Evolutionary conservation across 2,329 filamentous ascomycete species (phyloP), one percentile per base, ranked within the genome.

Genomic region (Xylaria sp.): DNA sequence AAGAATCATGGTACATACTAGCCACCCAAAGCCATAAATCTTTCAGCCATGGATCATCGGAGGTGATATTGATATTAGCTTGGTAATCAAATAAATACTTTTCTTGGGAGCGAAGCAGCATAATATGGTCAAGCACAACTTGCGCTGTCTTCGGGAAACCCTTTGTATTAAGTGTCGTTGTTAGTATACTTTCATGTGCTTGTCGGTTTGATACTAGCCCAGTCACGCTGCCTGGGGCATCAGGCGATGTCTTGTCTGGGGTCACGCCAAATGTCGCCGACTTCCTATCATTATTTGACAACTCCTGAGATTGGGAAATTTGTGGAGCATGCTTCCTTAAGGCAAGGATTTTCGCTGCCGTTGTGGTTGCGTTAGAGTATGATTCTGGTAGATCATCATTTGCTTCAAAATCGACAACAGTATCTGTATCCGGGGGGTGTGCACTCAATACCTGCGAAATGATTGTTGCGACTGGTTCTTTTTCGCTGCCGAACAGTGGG

Each of bases 11-110:
- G 67, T 21, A 12, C 80, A 72, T 71, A 87, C 90, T 87, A 61
- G 85, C 82, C 50, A 94, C 82, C 82, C 91, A 92, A 49, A 87
- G 85, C 92, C 92, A 96, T n/a, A 91, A 79, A 59, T 91, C 89
- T 60, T 87, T 84, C n/a, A 94, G 79, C 86, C 90, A 92, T 31
- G 85, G 86, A 70, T 94, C 89, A 63, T 92, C 90, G 5, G 83
- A 80, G 1, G 91, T 83, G n/a, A 94, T 84, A 5, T 82, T 77
- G 64, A 84, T 84, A 70, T 95, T 95, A 50, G 80, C 83, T 15
- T 78, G 76, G 61, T 87, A 87, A 70, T 93, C 80, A 64, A 89
- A 88, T 0, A 89, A 76, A 65, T 89, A 90, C 57, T 81, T 83
- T 68, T 87, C 85, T 65, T 84, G 84, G 7, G 86, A 85, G 15